Evolutionary conservation across 225 moss, liverwort and hornwort genomes (phyloP), one percentile per base, ranked within the genome.

Genomic region (Pseudisothecium myosuroides): DNA sequence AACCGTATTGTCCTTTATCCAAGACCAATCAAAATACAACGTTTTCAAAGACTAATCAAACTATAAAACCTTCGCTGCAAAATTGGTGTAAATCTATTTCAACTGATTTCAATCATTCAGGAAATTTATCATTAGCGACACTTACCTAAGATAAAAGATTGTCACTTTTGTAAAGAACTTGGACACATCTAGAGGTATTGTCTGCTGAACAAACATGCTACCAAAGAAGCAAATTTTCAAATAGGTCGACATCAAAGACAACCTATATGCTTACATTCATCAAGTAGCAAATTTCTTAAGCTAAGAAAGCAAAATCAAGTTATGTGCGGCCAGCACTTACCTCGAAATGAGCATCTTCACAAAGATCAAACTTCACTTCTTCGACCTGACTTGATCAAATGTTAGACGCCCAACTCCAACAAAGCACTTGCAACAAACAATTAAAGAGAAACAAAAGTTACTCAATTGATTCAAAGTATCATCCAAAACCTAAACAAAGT

Each of bases 351-450:
- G 14, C 23, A 69, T 69, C 24, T 69, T 69, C 8, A 39, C 14
- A 39, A 69, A 69, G 39, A 69, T 24, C 69, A 69, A 1, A 69
- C 14, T 14, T 39, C 7, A 0, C 8, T 69, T 39, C 8, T 39
- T 3, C 1, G 4, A 69, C 39, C 2, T 69, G 14, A 69, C 69
- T 69, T 69, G 24, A 69, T 41, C 39, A 69, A 69, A 39, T 69
- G 12, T 69, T 24, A 41, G 0, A 4, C 1, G 14, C 14, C 24
- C 4, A 69, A 8, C 24, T 69, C 14, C 14, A 8, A 3, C 0
- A 24, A 69, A 69, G 14, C 13, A 69, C 24, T 24, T 69, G 39
- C 39, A 39, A 0, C 24, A 69, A 69, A 39, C 69, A 69, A 41
- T 24, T 69, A 24, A 69, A 69, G 8, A 24, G 39, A 69, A 24